A percentile compares a stretch with the other conserved stretches of the same genome.
These are phyloP conservation scores for Aegle marmelos DNA, from an alignment of 345 rosid species.

Conservation along the genomic window DNA sequence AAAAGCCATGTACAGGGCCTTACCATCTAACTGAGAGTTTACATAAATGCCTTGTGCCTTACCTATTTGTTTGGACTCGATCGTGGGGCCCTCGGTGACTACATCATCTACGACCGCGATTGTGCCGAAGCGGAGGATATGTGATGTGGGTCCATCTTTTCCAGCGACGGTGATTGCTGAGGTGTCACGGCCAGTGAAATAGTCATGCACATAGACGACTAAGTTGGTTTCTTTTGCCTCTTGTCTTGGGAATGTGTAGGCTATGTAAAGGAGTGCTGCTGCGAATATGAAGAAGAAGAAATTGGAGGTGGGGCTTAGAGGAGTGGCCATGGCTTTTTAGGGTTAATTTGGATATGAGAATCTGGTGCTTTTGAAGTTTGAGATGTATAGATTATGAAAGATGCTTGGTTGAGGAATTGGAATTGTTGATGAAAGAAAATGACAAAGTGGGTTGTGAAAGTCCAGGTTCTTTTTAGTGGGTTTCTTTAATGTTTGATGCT, in stretches of 20 bases:
- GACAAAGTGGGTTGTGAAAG: constrained; percentile 10
- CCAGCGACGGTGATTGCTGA: constrained; percentile 35
- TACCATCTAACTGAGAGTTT: constrained; percentile 45
- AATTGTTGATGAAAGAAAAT: not conserved
- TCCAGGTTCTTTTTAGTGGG: not conserved
- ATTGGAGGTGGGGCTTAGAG: constrained; percentile 22
- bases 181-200: constrained; percentile 29
- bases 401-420: constrained; percentile 10
- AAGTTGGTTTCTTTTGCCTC: constrained; percentile 32
- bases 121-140: constrained; percentile 37
- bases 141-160: constrained; percentile 17
- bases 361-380: not conserved
- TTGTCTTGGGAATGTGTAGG: constrained; percentile 26
- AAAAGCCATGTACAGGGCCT: constrained; percentile 39
- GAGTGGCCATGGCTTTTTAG: constrained; percentile 20
- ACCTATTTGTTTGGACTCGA: constrained; percentile 36
- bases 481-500: not conserved
- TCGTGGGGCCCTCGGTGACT: constrained; percentile 41
- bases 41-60: constrained; percentile 44
- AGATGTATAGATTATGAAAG: not conserved
- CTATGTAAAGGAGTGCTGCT: constrained; percentile 20
- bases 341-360: not conserved
- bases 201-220: constrained; percentile 39
- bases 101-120: constrained; percentile 39
- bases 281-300: constrained; percentile 29